Evolutionary conservation across 371 early-diverging fungal genomes (phyloP), one percentile per base, ranked within the genome.

Genomic region (Blastocladiella emersonii): DNA sequence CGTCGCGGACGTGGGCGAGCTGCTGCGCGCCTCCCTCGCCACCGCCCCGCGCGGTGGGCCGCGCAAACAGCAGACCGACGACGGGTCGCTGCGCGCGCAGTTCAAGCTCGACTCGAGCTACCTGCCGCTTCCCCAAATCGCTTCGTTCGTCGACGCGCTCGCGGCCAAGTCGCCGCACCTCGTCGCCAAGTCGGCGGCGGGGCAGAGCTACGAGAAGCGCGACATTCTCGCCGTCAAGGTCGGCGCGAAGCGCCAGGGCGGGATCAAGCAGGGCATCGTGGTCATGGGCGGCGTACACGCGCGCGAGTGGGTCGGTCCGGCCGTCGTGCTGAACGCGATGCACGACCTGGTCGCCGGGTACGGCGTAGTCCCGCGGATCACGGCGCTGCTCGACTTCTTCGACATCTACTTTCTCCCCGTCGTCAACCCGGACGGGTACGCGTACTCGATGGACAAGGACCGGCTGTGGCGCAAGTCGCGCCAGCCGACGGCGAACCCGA

Each of bases 381-480:
- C 56, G 60, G 36, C 30, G 6, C 41, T 69, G n/a, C 62, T 61
- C 6, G 43, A 44, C 49, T 3, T 10, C 36, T 57, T 65, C 36
- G 67, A 67, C 17, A 66, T 66, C 32, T 15, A 44, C 25, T 41
- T 67, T 36, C 27, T 67, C 1, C 67, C 67, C 3, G 57, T 67
- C 25, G 34, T 66, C 56, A 79, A 79, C 56, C 69, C 66, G 13
- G 79, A 79, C 65, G 79, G 78, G 43, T 79, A 78, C 56, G 72
- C 65, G 23, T 78, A 71, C 55, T 67, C 75, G n/a, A 37, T 35
- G 44, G 27, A 15, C 19, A 56, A 44, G 39, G 66, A 67, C 36
- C 34, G 67, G 25, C 17, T 67, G 76, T 79, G 80, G 80, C 76
- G 80, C 63, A 79, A 79, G 71, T 78, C 78, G 67, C 70, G 78